Conservation (phyloP, 148 eudicot genomes). For the Rhododendron kiyosumense region DNA sequence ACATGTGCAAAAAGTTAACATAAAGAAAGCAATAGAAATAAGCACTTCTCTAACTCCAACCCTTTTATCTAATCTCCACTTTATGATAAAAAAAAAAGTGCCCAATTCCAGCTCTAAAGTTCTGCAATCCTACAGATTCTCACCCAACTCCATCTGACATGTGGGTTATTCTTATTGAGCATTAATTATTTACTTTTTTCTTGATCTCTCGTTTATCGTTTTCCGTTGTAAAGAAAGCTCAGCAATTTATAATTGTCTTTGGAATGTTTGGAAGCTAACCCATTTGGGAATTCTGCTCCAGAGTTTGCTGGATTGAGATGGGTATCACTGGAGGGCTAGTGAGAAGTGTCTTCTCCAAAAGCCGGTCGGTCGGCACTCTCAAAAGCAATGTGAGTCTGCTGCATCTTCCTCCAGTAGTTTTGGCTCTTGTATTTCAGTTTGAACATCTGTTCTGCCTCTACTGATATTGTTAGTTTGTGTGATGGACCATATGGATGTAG, state of each 20-base stretch:
- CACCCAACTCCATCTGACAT: constrained; percentile 1
- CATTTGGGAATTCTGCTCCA: constrained; percentile 18
- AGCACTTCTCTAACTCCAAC: constrained; percentile 19
- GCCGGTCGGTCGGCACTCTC: constrained; percentile 29
- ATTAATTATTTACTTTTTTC: neutral
- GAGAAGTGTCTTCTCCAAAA: constrained; percentile 71
- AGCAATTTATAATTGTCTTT: constrained; percentile 10
- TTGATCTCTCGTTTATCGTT: neutral
- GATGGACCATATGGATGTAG: neutral
- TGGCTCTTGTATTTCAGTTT: neutral
- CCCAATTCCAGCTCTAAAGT: constrained; percentile 56
- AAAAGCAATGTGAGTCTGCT: constrained; percentile 49
- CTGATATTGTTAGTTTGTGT: neutral
- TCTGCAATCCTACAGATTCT: constrained; percentile 20
- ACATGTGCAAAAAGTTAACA: constrained; percentile 56
- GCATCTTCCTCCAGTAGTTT: neutral
- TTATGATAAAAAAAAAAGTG: constrained; percentile 9
- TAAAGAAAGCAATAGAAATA: constrained; percentile 8
- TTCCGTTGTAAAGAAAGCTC: constrained; percentile 8
- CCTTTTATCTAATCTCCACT: neutral
- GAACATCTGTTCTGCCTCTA: neutral
- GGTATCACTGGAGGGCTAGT: constrained; percentile 80
- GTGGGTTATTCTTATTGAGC: neutral
- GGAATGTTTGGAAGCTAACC: constrained; percentile 12
- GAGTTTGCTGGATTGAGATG: constrained; percentile 30